Percentiles rank a stretch among this genome's conserved stretches.
Conservation (phyloP, 306 rosid genomes). For the Bauhinia variegata region DNA sequence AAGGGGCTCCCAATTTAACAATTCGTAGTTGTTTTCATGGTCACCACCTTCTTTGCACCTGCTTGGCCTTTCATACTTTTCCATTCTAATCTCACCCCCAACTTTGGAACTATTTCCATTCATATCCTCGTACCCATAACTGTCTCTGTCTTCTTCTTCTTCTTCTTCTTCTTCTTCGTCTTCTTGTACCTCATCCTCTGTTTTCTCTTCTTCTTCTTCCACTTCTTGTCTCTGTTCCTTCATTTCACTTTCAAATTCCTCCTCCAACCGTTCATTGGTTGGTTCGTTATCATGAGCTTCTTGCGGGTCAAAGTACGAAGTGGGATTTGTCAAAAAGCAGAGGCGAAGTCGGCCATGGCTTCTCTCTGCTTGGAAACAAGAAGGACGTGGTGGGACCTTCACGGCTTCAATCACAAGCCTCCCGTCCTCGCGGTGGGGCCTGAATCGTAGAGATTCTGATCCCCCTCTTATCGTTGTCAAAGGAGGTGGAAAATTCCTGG, state of each 20-base stretch:
- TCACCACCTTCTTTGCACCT: conserved; percentile 71
- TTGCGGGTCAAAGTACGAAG: conserved; percentile 44
- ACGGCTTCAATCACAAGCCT: conserved; percentile 69
- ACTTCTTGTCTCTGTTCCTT: conserved; percentile 14
- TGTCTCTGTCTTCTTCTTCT: conserved; percentile 16
- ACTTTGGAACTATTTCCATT: conserved; percentile 15
- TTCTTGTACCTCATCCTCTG: not conserved
- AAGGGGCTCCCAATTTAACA: conserved; percentile 52
- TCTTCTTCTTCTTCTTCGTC: conserved; percentile 10
- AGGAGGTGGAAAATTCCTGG: conserved; percentile 77
- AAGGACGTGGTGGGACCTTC: conserved; percentile 47
- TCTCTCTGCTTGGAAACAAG: conserved; percentile 67
- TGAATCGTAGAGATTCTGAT: conserved; percentile 53
- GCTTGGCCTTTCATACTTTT: conserved; percentile 47
- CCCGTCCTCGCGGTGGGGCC: conserved; percentile 81
- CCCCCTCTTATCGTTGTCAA: conserved; percentile 93
- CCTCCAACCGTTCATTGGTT: conserved; percentile 17
- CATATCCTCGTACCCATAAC: conserved; percentile 15
- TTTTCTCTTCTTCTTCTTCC: conserved; percentile 23
- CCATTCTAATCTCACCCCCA: conserved; percentile 51
- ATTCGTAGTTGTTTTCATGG: conserved; percentile 42
- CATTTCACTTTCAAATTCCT: conserved; percentile 37
- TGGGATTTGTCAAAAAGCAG: conserved; percentile 39
- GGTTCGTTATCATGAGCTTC: conserved; percentile 31
- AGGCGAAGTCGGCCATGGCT: conserved; percentile 89